Conservation (phyloP, 805 yeast species). For the Schwanniomyces vanrijiae region DNA sequence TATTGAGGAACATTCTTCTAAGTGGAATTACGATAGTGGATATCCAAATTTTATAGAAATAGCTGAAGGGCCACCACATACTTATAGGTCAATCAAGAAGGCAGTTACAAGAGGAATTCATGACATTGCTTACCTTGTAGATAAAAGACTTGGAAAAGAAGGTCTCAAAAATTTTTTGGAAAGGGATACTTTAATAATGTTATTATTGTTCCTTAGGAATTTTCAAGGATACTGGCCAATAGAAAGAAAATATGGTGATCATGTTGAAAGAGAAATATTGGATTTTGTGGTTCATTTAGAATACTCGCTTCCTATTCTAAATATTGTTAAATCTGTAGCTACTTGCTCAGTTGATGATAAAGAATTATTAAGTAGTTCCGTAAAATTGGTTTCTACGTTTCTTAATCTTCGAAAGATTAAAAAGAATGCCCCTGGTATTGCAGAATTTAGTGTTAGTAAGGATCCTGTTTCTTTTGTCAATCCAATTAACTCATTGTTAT, state of each 20-base stretch:
- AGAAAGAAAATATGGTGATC: slow-evolving; percentile 63
- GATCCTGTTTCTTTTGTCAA: slow-evolving; percentile 57
- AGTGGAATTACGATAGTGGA: slow-evolving; percentile 33
- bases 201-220: slow-evolving; percentile 47
- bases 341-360: slow-evolving; percentile 10
- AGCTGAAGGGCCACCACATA: slow-evolving; percentile 13
- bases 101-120: slow-evolving; percentile 32
- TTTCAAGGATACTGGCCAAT: slow-evolving; percentile 62
- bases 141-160: slow-evolving; percentile 18
- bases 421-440: slow-evolving; percentile 27
- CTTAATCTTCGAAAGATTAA: slow-evolving; percentile 24
- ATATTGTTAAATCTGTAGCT: slow-evolving; percentile 39
- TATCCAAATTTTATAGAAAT: slow-evolving; percentile 29
- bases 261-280: slow-evolving; percentile 58
- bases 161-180: slow-evolving; percentile 22
- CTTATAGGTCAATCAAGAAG: slow-evolving; percentile 23
- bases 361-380: slow-evolving; percentile 28
- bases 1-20: slow-evolving; percentile 41
- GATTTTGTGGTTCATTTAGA: slow-evolving; percentile 52
- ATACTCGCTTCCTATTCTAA: slow-evolving; percentile 44
- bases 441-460: slow-evolving; percentile 44
- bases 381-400: slow-evolving; percentile 26
- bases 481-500: slow-evolving; percentile 59
- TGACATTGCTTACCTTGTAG: slow-evolving; percentile 27
- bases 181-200: slow-evolving; percentile 37